Conservation (phyloP, 2,329 filamentous ascomycete species). For the Nigrograna mackinnonii region DNA sequence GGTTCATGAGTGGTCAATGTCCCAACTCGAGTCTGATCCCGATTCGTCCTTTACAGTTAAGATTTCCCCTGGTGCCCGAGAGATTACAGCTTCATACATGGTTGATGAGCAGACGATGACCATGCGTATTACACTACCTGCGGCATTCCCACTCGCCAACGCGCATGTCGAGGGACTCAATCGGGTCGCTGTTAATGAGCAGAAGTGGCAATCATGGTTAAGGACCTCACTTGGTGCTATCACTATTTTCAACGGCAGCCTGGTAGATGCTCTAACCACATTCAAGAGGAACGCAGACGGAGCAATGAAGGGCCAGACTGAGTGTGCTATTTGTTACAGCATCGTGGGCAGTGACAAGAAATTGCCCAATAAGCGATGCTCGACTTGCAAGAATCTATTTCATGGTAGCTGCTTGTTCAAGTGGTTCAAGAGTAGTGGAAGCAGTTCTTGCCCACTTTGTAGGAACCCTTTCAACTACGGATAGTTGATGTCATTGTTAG, state of each 20-base stretch:
- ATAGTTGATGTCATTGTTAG: no score
- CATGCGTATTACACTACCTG: slow-evolving; percentile 80
- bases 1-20: slow-evolving; percentile 67
- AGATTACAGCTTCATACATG: slow-evolving; percentile 82
- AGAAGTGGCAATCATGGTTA: slow-evolving; percentile 92
- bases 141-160: slow-evolving; percentile 79
- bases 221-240: slow-evolving; percentile 89
- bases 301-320: slow-evolving; percentile 87
- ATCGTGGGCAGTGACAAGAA: slow-evolving; percentile 88
- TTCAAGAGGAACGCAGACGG: slow-evolving; percentile 88
- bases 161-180: slow-evolving; percentile 77
- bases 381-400: slow-evolving; percentile 92
- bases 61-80: slow-evolving; percentile 70
- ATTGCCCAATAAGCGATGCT: slow-evolving; percentile 88
- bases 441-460: slow-evolving; percentile 90
- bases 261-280: slow-evolving; percentile 83
- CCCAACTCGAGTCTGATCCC: slow-evolving; percentile 39
- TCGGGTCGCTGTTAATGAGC: slow-evolving; percentile 84
- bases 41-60: slow-evolving; percentile 66
- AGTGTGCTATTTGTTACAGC: slow-evolving; percentile 96
- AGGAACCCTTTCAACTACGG: slow-evolving; percentile 79
- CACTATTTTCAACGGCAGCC: slow-evolving; percentile 86
- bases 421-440: slow-evolving; percentile 95
- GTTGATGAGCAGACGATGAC: slow-evolving; percentile 85
- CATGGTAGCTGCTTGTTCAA: slow-evolving; percentile 89